Evolutionary conservation across 176 grass and related monocot genomes (phyloP).

Genomic region (Carex myosuroides): DNA sequence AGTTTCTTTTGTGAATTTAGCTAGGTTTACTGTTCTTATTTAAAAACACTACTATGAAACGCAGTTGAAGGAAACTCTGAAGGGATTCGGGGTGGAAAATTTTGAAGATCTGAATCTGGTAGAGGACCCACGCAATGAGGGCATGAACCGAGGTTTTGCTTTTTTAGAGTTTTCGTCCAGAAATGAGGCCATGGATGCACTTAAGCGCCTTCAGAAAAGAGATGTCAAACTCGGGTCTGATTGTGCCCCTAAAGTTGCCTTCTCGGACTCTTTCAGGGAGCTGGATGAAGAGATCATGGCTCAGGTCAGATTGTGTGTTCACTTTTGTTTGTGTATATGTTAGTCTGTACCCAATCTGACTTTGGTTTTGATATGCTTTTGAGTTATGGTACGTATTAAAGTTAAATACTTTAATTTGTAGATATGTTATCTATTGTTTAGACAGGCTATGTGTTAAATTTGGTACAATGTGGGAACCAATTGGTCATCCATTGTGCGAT

Average conservation of each 20-base stretch:
- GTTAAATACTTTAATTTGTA: background rate
- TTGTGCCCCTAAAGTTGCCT: slow-evolving; percentile 58
- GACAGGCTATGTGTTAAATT: background rate
- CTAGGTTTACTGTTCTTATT: background rate
- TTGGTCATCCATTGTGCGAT: background rate
- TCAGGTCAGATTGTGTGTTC: slow-evolving; percentile 26
- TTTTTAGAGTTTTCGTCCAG: slow-evolving; percentile 66
- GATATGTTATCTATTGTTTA: background rate
- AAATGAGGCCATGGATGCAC: slow-evolving; percentile 55
- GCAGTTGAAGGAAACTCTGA: slow-evolving; percentile 56
- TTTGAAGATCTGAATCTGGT: slow-evolving; percentile 69
- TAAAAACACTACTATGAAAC: background rate
- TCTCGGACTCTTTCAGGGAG: slow-evolving; percentile 62
- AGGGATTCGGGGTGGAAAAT: slow-evolving; percentile 53
- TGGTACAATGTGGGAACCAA: background rate
- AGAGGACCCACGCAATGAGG: slow-evolving; percentile 55
- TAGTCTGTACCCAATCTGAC: background rate
- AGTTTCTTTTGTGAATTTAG: background rate
- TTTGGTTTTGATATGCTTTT: background rate
- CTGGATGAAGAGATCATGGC: slow-evolving; percentile 67
- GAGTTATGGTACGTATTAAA: background rate
- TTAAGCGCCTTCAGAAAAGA: slow-evolving; percentile 53
- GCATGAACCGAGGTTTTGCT: slow-evolving; percentile 74
- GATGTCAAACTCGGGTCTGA: slow-evolving; percentile 67
- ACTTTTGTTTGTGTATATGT: background rate